Conservation (phyloP, 2,329 filamentous ascomycete species). For the Colletotrichum karsti region DNA sequence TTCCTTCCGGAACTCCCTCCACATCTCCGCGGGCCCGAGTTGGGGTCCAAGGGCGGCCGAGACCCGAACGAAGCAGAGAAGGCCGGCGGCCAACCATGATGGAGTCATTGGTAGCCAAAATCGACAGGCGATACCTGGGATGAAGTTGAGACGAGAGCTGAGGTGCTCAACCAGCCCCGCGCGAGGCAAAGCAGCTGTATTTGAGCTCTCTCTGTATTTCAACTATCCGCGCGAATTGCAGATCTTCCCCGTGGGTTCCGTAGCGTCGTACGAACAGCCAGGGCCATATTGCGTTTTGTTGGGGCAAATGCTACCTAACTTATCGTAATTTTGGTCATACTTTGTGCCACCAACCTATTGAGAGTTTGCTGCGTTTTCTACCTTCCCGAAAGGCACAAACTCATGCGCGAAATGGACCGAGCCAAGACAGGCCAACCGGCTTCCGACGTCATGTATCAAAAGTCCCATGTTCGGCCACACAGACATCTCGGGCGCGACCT, state of each 20-base stretch:
- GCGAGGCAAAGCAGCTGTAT: not conserved
- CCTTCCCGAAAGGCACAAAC: slow-evolving; percentile 19
- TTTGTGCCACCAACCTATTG: not conserved
- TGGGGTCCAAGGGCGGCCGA: slow-evolving; percentile 17
- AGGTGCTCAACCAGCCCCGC: not conserved
- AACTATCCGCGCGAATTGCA: not conserved
- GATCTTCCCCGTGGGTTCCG: not conserved
- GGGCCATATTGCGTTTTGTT: not conserved
- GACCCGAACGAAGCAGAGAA: not conserved
- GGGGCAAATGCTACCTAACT: slow-evolving; percentile 13
- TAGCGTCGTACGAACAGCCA: not conserved
- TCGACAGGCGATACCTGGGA: not conserved
- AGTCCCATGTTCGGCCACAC: not conserved
- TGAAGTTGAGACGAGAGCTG: not conserved
- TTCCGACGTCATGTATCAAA: not conserved
- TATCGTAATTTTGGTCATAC: not conserved
- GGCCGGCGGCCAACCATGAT: not conserved
- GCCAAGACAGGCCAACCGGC: slow-evolving; percentile 5
- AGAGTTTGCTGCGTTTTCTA: not conserved
- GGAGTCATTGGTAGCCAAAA: not conserved
- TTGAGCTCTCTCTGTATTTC: not conserved
- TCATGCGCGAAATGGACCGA: not conserved
- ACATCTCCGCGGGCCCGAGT: slow-evolving; percentile 12
- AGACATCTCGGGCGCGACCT: not conserved
- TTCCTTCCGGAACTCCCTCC: not conserved